Evolutionary conservation across 2,329 filamentous ascomycete species (phyloP).

Genomic region (Arthrobotrys conoides): DNA sequence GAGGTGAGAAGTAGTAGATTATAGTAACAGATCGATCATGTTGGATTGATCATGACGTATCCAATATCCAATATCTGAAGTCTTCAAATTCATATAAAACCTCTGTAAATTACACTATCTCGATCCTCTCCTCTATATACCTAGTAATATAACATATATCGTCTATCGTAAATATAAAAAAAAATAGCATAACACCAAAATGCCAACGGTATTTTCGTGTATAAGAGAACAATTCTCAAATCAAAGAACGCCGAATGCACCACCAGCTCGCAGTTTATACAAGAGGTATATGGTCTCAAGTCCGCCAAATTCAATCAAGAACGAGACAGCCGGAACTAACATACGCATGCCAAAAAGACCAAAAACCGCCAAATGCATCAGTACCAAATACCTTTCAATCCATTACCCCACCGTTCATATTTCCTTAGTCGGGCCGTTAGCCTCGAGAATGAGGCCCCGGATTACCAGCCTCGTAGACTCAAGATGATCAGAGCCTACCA

Average conservation of each 20-base stretch:
- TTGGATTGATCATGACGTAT: no score
- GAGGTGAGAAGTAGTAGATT: no score
- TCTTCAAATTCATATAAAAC: not conserved
- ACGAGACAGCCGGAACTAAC: not conserved
- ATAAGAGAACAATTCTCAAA: not conserved
- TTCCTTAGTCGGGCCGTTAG: no score
- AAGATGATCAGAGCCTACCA: conserved; percentile 68
- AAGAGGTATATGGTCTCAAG: not conserved
- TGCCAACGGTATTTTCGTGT: not conserved
- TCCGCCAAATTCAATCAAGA: not conserved
- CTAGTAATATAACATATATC: not conserved
- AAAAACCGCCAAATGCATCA: not conserved
- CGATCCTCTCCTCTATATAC: not conserved
- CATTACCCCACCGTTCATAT: not conserved
- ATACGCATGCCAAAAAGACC: not conserved
- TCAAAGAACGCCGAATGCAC: not conserved
- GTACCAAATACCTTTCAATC: not conserved
- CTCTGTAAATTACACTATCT: not conserved
- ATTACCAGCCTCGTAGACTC: no score
- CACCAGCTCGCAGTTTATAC: not conserved
- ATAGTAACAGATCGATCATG: no score
- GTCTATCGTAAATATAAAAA: not conserved
- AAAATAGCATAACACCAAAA: not conserved
- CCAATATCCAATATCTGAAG: not conserved
- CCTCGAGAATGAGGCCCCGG: not conserved